Conservation (phyloP, 225 moss, liverwort and hornwort genomes). For the Rhytidiadelphus loreus region DNA sequence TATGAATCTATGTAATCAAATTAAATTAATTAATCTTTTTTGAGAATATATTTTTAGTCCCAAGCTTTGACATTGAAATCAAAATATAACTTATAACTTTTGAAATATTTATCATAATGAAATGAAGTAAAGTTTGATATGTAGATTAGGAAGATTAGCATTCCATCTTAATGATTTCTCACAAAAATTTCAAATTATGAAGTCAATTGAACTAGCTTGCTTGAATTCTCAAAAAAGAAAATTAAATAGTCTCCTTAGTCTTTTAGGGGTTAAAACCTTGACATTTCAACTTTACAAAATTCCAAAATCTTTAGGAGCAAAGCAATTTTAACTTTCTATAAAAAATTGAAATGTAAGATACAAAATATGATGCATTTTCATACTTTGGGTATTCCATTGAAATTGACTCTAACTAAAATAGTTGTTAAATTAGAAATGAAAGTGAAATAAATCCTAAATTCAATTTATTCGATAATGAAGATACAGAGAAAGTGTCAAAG, state of each 20-base stretch:
- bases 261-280: neutral
- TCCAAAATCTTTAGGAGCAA: fast-evolving
- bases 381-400: neutral
- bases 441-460: neutral
- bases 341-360: neutral
- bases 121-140: neutral
- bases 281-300: neutral
- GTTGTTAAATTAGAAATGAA: neutral
- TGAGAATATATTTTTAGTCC: neutral
- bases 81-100: neutral
- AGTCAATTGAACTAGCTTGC: neutral
- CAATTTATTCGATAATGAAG: neutral
- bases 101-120: neutral
- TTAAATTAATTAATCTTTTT: neutral
- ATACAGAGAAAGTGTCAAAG: neutral
- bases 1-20: neutral
- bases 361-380: neutral
- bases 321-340: neutral
- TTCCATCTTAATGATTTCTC: neutral
- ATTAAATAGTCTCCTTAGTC: neutral
- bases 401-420: neutral
- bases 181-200: neutral
- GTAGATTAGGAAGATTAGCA: neutral
- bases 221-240: no score
- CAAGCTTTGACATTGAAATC: neutral